Base-by-base conservation (phyloP, 2,329 filamentous ascomycete genomes). In the Ophiostoma australiae region DNA sequence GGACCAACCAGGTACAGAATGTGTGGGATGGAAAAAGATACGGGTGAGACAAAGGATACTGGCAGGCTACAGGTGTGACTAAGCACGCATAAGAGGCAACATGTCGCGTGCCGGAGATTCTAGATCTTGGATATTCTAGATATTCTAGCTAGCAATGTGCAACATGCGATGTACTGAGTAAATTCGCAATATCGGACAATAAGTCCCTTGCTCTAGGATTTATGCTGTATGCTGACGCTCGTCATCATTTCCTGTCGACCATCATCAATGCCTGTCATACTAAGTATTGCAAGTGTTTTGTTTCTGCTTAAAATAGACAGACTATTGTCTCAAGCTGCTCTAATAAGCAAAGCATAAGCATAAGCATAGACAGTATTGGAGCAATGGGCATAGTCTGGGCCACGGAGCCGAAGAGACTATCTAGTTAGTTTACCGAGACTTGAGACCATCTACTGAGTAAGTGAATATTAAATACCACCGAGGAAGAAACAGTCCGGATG, bases 281-380 rank as follows among this genome's bases (percentile, higher is more conserved):
- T 39, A 11, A 31, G 27, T 13, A 13, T n/a, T 48, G 44, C 44
- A 48, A 48, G 44, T 27, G n/a, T 58, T 23, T 58, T 58, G 52
- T 58, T 58, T 58, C 52, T 58, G 52, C 52, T 31, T 58, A 23
- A 58, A 58, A 58, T 58, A 58, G 52, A 68, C 44, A 48, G 20
- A n/a, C 44, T n/a, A 48, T 48, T 48, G 44, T 48, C 44, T 48
- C 44, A 48, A 48, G 44, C 44, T 20, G 44, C 17, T 48, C 44
- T 48, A 48, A n/a, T 48, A 48, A 48, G 17, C 44, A 48, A 48
- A 48, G 44, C 44, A 48, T 48, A 48, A 48, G 44, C 44, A 48
- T 48, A 48, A 48, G 44, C 44, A 48, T 48, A n/a, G 44, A n/a
- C 10, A 39, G 37, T 48, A 41, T 41, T 41, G 13, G 39, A 10